Evolutionary conservation across 345 rosid species (phyloP).

Genomic region (Mangifera indica): DNA sequence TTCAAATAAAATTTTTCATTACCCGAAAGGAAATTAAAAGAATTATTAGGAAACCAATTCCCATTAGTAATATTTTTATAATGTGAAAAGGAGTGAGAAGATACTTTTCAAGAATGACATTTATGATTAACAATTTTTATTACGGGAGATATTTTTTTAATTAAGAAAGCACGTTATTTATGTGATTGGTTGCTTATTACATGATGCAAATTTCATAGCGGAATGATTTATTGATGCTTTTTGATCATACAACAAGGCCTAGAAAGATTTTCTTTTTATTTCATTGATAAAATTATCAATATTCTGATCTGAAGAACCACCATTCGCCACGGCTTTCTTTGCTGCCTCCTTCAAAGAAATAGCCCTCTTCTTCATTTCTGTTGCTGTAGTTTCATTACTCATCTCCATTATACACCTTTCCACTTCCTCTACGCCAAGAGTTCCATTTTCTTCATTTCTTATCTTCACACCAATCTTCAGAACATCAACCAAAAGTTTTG

Average conservation of each 20-base stretch:
- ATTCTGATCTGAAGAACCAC: constrained; percentile 46
- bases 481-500: constrained; percentile 45
- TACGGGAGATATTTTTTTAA: too few relatives aligned
- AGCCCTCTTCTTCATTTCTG: constrained; percentile 39
- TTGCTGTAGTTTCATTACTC: constrained; percentile 28
- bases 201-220: too few relatives aligned
- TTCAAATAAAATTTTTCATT: too few relatives aligned
- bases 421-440: constrained; percentile 34
- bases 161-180: too few relatives aligned
- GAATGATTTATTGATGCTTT: neutral
- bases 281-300: constrained; percentile 41
- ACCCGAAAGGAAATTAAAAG: too few relatives aligned
- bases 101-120: too few relatives aligned
- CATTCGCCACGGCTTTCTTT: constrained; percentile 31
- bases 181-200: too few relatives aligned
- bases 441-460: constrained; percentile 28
- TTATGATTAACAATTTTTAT: too few relatives aligned
- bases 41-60: too few relatives aligned
- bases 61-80: too few relatives aligned
- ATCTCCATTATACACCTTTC: constrained; percentile 46
- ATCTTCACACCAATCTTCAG: constrained; percentile 44
- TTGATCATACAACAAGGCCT: neutral
- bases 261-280: constrained; percentile 4
- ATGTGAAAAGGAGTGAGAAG: too few relatives aligned
- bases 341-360: constrained; percentile 37